Evolutionary conservation across 768 basidiomycete species (phyloP).

Genomic region (Sporobolomyces roseus): DNA sequence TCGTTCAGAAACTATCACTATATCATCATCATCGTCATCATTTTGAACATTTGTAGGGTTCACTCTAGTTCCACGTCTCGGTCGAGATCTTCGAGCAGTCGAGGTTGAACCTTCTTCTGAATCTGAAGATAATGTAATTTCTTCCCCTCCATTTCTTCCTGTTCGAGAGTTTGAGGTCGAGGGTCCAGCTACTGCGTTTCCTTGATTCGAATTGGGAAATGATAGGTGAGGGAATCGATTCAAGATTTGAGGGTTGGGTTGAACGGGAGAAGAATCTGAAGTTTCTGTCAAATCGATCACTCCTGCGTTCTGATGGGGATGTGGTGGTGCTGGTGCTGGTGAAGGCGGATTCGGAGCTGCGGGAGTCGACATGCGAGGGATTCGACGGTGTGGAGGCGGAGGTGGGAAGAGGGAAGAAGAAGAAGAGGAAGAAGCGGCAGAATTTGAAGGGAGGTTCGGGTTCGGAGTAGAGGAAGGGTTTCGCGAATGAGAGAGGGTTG

Average conservation of each 20-base stretch:
- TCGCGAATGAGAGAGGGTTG: slow-evolving; percentile 7
- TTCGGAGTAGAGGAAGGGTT: neutral
- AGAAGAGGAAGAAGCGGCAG: neutral
- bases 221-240: slow-evolving; percentile 12
- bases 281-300: slow-evolving; percentile 7
- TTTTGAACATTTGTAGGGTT: too few species aligned
- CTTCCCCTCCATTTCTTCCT: neutral
- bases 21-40: slow-evolving; percentile 10
- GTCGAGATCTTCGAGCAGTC: neutral
- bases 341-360: neutral
- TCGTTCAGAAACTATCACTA: slow-evolving; percentile 4
- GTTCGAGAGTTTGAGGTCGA: neutral
- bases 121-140: too few species aligned
- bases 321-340: neutral
- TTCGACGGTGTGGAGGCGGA: neutral
- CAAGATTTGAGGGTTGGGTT: neutral
- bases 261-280: neutral
- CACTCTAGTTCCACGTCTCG: too few species aligned
- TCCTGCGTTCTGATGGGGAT: neutral
- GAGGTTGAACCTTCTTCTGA: neutral
- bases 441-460: neutral
- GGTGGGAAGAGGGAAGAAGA: neutral
- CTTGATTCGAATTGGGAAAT: neutral
- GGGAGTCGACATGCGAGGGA: neutral
- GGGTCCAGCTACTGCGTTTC: neutral